Conservation (phyloP, 2,329 filamentous ascomycete genomes). For the Cladosporium sp. region DNA sequence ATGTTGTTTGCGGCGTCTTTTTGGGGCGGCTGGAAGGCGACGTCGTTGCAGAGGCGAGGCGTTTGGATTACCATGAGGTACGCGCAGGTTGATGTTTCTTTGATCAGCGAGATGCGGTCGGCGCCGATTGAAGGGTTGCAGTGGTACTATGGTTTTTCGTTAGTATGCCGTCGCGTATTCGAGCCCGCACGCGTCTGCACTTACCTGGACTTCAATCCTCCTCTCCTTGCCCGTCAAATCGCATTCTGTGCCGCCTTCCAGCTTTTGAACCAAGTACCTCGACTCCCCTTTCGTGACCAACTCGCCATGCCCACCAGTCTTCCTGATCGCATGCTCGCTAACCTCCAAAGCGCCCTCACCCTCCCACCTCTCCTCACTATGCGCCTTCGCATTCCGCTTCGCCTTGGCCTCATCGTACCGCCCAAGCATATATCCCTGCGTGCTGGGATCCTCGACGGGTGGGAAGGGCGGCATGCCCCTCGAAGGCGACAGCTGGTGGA, state of each 20-base stretch:
- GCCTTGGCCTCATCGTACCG: conserved; percentile 41
- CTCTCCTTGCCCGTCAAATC: conserved; percentile 78
- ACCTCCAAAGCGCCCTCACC: conserved; percentile 26
- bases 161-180: background rate
- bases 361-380: conserved; percentile 22
- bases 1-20: conserved; percentile 73
- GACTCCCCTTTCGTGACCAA: conserved; percentile 78
- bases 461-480: conserved; percentile 63
- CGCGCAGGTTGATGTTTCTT: conserved; percentile 83
- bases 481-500: conserved; percentile 72
- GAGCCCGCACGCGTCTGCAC: conserved; percentile 4
- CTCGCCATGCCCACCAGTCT: conserved; percentile 47
- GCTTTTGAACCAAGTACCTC: conserved; percentile 76
- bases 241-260: conserved; percentile 75
- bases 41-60: conserved; percentile 78
- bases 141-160: conserved; percentile 49
- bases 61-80: conserved; percentile 94
- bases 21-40: conserved; percentile 77
- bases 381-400: conserved; percentile 28
- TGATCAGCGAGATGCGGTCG: conserved; percentile 85
- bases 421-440: conserved; percentile 73
- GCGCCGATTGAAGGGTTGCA: conserved; percentile 68
- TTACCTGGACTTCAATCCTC: conserved; percentile 72
- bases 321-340: conserved; percentile 25
- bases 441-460: conserved; percentile 70